Conservation (phyloP, 176 grass and related monocot genomes). For the Raddia guianensis region DNA sequence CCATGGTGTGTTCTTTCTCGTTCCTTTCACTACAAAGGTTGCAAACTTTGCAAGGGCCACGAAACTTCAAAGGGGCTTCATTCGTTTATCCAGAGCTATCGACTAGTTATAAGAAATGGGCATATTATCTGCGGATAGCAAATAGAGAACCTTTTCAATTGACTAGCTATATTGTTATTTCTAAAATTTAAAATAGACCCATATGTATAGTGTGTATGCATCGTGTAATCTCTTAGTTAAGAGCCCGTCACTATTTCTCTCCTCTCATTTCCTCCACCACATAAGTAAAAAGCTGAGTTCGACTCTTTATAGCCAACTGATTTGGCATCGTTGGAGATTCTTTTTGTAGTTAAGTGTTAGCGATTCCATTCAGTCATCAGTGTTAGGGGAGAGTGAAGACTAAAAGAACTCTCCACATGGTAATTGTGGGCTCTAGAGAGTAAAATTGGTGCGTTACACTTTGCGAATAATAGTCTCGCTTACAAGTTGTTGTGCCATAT, state of each 20-base stretch:
- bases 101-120: too few species aligned
- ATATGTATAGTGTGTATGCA: too few species aligned
- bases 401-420: not conserved
- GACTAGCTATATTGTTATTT: too few species aligned
- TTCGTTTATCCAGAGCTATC: conserved; percentile 2
- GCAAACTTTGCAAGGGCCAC: not conserved
- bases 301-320: too few species aligned
- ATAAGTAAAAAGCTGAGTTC: too few species aligned
- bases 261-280: too few species aligned
- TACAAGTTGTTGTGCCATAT: not conserved
- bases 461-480: not conserved
- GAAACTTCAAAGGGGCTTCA: not conserved
- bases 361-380: not conserved
- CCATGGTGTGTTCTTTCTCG: conserved; percentile 53
- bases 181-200: too few species aligned
- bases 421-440: not conserved
- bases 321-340: too few species aligned
- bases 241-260: too few species aligned
- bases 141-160: too few species aligned
- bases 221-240: too few species aligned
- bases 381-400: not conserved
- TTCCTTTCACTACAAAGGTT: not conserved
- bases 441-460: not conserved
- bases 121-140: too few species aligned
- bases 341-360: not conserved